These are phyloP conservation scores for Colletotrichum destructivum DNA, from an alignment of 2,329 filamentous ascomycete species.

Conservation along the genomic window DNA sequence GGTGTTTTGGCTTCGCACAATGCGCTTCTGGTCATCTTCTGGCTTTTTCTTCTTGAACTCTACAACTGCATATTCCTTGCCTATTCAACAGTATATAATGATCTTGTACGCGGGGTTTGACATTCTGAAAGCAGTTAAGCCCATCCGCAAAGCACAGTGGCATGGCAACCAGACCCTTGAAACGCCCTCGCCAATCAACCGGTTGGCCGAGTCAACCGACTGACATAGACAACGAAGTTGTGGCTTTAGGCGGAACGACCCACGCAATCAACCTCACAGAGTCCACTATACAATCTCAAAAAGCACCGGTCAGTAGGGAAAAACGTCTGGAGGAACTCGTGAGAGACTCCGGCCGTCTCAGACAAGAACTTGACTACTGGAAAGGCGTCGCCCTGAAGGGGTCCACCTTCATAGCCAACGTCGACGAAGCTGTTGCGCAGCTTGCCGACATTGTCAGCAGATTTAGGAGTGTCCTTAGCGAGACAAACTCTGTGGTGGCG, in stretches of 20 bases:
- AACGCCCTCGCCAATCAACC: slow-evolving; percentile 5
- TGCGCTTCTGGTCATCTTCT: neutral
- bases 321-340: slow-evolving; percentile 63
- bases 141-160: neutral
- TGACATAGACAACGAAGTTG: slow-evolving; percentile 12
- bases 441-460: too few relatives aligned
- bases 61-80: neutral
- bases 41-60: neutral
- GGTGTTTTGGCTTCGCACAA: neutral
- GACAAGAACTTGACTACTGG: slow-evolving; percentile 14
- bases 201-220: neutral
- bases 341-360: slow-evolving; percentile 13
- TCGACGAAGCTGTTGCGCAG: too few relatives aligned
- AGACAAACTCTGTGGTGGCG: too few relatives aligned
- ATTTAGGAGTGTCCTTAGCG: too few relatives aligned
- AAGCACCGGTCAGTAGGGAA: slow-evolving; percentile 5
- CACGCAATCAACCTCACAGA: slow-evolving; percentile 14
- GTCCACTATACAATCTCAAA: slow-evolving; percentile 6
- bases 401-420: too few relatives aligned
- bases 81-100: neutral
- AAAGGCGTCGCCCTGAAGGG: too few relatives aligned
- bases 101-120: neutral
- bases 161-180: slow-evolving; percentile 5
- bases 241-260: slow-evolving; percentile 5
- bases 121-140: neutral